Evolutionary conservation across 108 stramenopile genomes (phyloP).

Genomic region (Aurantiochytrium sp.): DNA sequence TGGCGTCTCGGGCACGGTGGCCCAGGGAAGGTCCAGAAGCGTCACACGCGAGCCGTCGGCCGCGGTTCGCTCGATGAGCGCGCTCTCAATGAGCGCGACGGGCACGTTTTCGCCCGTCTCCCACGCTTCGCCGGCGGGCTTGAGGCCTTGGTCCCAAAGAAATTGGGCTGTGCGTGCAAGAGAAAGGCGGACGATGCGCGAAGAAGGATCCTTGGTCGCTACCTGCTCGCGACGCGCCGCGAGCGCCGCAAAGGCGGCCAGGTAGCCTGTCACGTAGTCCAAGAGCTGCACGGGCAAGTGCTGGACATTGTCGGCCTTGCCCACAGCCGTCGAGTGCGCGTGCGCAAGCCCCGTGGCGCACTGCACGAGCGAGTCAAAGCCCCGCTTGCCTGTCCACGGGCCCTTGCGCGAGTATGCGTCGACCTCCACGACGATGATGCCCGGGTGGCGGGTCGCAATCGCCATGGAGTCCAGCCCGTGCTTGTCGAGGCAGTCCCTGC

Average conservation of each 20-base stretch:
- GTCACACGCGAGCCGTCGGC: too few species aligned
- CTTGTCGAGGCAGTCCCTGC: not conserved
- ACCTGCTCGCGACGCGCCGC: not conserved
- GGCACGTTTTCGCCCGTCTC: not conserved
- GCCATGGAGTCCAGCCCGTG: not conserved
- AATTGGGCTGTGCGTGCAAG: not conserved
- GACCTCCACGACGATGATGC: not conserved
- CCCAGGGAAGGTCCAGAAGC: too few species aligned
- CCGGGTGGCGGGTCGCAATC: not conserved
- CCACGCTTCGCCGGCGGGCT: not conserved
- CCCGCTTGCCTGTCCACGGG: not conserved
- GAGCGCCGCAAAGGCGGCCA: not conserved
- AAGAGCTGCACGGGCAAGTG: not conserved
- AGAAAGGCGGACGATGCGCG: not conserved
- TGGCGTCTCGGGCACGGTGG: too few species aligned
- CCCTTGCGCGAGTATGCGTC: not conserved
- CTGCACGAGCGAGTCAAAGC: slow-evolving; percentile 2
- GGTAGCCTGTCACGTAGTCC: not conserved
- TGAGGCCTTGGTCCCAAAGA: not conserved
- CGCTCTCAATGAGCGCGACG: too few species aligned
- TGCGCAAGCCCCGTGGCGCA: not conserved
- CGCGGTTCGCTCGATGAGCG: too few species aligned
- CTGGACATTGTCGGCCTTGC: not conserved
- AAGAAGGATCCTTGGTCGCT: not conserved
- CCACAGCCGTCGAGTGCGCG: not conserved